These are phyloP conservation scores for Lactarius quietus DNA, from an alignment of 768 basidiomycete species.

Conservation along the genomic window DNA sequence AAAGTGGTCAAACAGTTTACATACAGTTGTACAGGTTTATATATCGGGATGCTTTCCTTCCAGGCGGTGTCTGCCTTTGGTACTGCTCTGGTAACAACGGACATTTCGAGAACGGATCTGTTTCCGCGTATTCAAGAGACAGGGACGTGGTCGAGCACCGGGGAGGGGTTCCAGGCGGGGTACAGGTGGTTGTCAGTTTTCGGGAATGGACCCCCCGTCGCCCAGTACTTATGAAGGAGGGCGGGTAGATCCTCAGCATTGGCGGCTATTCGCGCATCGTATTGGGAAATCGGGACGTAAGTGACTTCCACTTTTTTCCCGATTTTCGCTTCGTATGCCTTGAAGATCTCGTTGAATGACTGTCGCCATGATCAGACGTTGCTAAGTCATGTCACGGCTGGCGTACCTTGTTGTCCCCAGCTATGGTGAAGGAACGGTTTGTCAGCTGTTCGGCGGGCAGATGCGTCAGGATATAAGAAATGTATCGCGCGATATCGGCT, in stretches of 20 bases:
- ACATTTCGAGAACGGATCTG: background rate
- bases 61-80: background rate
- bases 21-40: background rate
- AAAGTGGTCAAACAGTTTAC: background rate
- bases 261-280: constrained; percentile 19
- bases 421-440: constrained; percentile 11
- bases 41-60: background rate
- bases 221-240: constrained; percentile 17
- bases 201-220: constrained; percentile 11
- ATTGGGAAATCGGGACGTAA: constrained; percentile 18
- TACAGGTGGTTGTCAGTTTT: constrained; percentile 20
- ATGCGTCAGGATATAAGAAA: constrained; percentile 23
- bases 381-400: background rate
- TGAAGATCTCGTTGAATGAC: constrained; percentile 27
- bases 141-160: constrained; percentile 3
- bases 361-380: background rate
- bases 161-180: constrained; percentile 24
- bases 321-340: constrained; percentile 22
- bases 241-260: constrained; percentile 17
- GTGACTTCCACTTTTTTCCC: constrained; percentile 26
- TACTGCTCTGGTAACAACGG: background rate
- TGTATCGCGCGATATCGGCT: constrained; percentile 22
- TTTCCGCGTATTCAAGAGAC: background rate
- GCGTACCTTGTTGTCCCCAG: constrained; percentile 20
- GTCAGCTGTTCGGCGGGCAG: constrained; percentile 19